Evolutionary conservation across 805 yeast species (phyloP), one percentile per base, ranked within the genome.

Genomic region (Zygosaccharomyces gambellarensis): DNA sequence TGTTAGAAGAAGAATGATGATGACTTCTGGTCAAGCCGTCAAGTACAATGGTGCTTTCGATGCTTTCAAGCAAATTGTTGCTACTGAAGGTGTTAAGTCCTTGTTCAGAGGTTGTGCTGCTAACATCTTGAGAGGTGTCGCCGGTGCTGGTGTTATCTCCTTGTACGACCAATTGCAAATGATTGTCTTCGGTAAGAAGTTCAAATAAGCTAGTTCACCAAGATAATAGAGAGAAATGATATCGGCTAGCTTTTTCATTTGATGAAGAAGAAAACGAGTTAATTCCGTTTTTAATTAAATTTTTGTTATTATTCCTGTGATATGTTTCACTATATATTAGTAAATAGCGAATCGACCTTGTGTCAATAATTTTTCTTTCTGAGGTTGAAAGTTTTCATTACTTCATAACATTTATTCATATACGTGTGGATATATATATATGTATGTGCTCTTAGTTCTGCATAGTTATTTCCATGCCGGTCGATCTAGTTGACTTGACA

Each of bases 1-100:
- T 71, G 90, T 90, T 72, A 90, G 97, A 86, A 89, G 97, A 87
- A 89, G 97, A 87, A 90, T 90, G 97, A 90, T 90, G 97, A 90
- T 90, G 97, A 90, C 97, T 67, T 90, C 97, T 65, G 97, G 97
- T 77, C 95, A 89, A 80, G 96, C 95, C 70, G 95, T 90, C 69
- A 90, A 90, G 81, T 90, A 90, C 81, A 78, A 83, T 71, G 94
- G 95, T 80, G 95, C 97, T 65, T 80, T 87, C 74, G 97, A 90
- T 76, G 88, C 94, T 77, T 84, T 87, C 87, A 78, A 72, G 67
- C 77, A 89, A 80, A 88, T 90, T 73, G 92, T 90, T 66, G 95
- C 95, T 64, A 89, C 94, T 72, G 97, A 90, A 79, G 97, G 97
- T 88, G 76, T 87, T 68, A 69, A 71, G 55, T 88, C 97, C 67